phyloP scores from a whole-genome alignment of 225 moss, liverwort and hornwort species.

The Pseudisothecium myosuroides region DNA sequence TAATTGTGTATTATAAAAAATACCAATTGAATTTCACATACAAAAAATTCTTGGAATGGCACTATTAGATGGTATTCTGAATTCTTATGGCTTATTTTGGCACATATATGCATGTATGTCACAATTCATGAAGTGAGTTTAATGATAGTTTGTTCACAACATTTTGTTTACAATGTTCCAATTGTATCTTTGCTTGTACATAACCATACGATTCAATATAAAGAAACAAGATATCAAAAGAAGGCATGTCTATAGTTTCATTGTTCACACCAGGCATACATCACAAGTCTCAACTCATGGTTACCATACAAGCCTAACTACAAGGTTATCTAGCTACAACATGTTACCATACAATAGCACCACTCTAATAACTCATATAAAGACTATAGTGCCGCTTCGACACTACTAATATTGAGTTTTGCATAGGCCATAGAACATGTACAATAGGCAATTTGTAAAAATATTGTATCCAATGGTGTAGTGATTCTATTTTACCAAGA shows the following conservation, averaged over 20 bases:
- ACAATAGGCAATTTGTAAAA: neutral
- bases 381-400: rapidly evolving
- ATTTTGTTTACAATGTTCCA: no score
- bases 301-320: rapidly evolving
- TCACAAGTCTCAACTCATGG: neutral
- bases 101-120: neutral
- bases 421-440: neutral
- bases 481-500: neutral
- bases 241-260: neutral
- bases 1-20: neutral
- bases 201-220: neutral
- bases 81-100: neutral
- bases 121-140: neutral
- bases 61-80: neutral
- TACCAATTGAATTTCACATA: neutral
- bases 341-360: neutral
- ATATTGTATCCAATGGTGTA: neutral
- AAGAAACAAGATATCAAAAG: neutral
- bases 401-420: neutral
- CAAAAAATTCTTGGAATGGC: neutral
- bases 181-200: no score
- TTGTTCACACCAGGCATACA: rapidly evolving
- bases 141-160: no score
- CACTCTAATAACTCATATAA: neutral
- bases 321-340: rapidly evolving